Evolutionary conservation across 1,284 basidiomycete genomes (phyloP), one percentile per base, ranked within the genome.

Genomic region (Mrakiaceae sp.): DNA sequence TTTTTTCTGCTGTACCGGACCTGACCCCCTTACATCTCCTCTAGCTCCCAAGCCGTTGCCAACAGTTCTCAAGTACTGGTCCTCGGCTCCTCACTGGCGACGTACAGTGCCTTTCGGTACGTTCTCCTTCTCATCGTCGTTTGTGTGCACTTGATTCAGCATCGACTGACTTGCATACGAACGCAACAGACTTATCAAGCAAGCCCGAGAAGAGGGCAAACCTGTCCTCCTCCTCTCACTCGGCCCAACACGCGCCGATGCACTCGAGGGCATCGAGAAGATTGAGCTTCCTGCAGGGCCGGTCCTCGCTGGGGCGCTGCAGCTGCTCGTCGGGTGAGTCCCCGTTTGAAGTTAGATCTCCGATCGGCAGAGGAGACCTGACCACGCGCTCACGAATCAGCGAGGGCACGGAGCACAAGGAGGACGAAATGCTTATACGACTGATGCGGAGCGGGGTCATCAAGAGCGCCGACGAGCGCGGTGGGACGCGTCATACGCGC

Each of bases 81-180:
- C 55, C 76, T 95, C 50, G 92, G 93, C 46, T 92, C 90, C 0
- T 91, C 89, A 0, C 81, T 96, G 11, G 91, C 93, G 2, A 96
- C 93, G 0, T 95, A 88, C 75, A 92, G 89, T 7, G 90, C 91
- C 1, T 95, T 87, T 75, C 80, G 90, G 87, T 87, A 70, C 63
- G 71, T 58, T 55, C 16, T 12, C 43, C 6, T n/a, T 49, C 27
- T 27, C 27, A 27, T 27, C 27, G 27, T 27, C 27, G 27, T 27
- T 27, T 27, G 27, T 27, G 27, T 27, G 27, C 27, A 27, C 27
- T 27, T 2, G 27, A 27, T 27, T 27, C 27, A 27, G 27, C 27
- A 27, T 27, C 27, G 27, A 27, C 27, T 27, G 27, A 27, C 27
- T 27, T 27, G 27, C 27, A 27, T 27, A 27, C 27, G 27, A 2